These are phyloP conservation scores for Trichocladium antarcticum DNA, from an alignment of 495 filamentous ascomycete species.

Conservation along the genomic window DNA sequence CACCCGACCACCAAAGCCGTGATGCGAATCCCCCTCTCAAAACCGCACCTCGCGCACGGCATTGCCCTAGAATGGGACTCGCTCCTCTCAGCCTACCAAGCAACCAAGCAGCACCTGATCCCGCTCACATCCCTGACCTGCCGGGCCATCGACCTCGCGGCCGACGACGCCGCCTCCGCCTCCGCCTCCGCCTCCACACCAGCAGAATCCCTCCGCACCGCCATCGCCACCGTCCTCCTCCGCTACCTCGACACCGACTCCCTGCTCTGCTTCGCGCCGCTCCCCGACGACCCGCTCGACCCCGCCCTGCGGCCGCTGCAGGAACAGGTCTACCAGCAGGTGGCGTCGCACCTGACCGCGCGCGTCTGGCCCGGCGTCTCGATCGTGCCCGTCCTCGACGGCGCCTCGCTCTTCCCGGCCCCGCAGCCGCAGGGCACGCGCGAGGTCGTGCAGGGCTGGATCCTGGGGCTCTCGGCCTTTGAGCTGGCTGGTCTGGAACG, in stretches of 20 bases:
- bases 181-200: too few relatives aligned
- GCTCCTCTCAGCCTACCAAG: constrained; percentile 66
- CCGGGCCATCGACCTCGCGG: constrained; percentile 66
- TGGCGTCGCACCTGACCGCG: constrained; percentile 57
- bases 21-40: constrained; percentile 59
- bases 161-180: constrained; percentile 39
- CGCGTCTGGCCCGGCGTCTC: constrained; percentile 78
- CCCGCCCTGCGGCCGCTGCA: constrained; percentile 57
- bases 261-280: constrained; percentile 80
- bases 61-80: constrained; percentile 90
- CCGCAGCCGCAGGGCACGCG: constrained; percentile 59
- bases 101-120: constrained; percentile 66
- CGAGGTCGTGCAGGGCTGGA: constrained; percentile 68
- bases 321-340: constrained; percentile 49
- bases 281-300: constrained; percentile 30
- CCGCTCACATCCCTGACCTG: constrained; percentile 79
- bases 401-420: constrained; percentile 57
- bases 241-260: constrained; percentile 88
- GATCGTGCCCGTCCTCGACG: constrained; percentile 64
- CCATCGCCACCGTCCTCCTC: constrained; percentile 57
- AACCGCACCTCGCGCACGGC: constrained; percentile 72
- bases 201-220: constrained; percentile 38
- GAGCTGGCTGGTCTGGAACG: constrained; percentile 83
- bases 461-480: constrained; percentile 55
- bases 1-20: constrained; percentile 53